Conservation (phyloP, 352 stramenopile species). For the Phytophthora capsici region DNA sequence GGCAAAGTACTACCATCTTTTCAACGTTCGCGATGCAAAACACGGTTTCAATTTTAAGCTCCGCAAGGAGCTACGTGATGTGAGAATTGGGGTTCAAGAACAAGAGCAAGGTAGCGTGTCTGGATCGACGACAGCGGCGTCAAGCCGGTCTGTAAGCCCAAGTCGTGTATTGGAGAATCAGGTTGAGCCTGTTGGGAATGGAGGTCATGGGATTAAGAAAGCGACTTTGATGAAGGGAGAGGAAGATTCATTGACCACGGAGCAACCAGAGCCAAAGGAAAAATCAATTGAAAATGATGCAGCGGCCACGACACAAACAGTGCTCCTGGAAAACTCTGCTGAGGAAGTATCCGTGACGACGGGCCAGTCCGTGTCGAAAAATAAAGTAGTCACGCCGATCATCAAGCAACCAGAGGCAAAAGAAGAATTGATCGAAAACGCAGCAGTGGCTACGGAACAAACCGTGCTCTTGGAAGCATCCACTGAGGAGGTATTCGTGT, state of each 20-base stretch:
- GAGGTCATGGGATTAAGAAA: conserved; percentile 1
- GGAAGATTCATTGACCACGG: neutral
- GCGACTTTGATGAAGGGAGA: neutral
- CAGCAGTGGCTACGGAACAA: too few relatives aligned
- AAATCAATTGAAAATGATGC: too few relatives aligned
- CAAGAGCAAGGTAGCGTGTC: conserved; percentile 34
- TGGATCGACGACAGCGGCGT: conserved; percentile 35
- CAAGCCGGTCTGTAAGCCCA: conserved; percentile 39
- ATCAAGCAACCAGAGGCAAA: too few relatives aligned
- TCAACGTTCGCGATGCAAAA: conserved; percentile 65
- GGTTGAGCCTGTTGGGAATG: neutral
- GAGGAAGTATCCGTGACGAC: too few relatives aligned
- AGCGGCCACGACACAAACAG: too few relatives aligned
- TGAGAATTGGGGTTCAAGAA: conserved; percentile 23
- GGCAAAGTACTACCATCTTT: conserved; percentile 58
- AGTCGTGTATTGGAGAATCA: conserved; percentile 11
- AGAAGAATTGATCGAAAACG: too few relatives aligned
- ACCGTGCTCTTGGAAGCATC: too few relatives aligned
- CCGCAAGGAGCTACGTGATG: conserved; percentile 67
- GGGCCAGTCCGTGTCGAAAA: too few relatives aligned
- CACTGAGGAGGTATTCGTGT: too few relatives aligned
- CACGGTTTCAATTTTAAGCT: conserved; percentile 76
- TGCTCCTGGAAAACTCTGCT: too few relatives aligned
- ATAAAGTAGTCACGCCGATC: too few relatives aligned
- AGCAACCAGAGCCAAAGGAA: neutral